Base-by-base conservation (phyloP, 192 early-diverging fungal genomes). In the Geranomyces michiganensis region DNA sequence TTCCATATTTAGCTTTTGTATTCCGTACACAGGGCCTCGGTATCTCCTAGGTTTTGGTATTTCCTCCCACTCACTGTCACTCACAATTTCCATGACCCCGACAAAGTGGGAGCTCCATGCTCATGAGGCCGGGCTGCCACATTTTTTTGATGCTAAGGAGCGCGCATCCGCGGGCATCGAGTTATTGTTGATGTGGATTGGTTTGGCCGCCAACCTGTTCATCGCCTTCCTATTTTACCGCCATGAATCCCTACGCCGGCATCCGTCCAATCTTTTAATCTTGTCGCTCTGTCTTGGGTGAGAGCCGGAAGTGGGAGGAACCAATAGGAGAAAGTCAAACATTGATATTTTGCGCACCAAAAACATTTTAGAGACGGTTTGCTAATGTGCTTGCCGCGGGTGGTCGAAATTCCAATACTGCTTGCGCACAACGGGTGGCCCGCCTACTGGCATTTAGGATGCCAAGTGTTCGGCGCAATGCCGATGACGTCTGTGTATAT, bases 241-340 rank as follows among this genome's bases (percentile, higher is more conserved):
- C 5, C 29, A 31, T 17, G 58, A 60, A 26, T 19, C 24, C 3
- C 58, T 60, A 17, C 58, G 58, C 7, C 19, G 58, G 5, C 58
- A 60, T 60, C 58, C 58, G 26, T 60, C 58, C 1, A 60, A 60
- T 32, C 30, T 60, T 3, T 29, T 60, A 7, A 60, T 60, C 17
- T 29, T 60, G 31, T n/a, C 26, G 6, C 31, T 60, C 10, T 60
- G 58, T 60, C 5, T 60, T 5, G 58, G 27, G 58, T n/a, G 19
- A 60, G 36, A 41, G 36, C 5, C 36, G 3, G 36, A 41, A 41
- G 36, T n/a, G n/a, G n/a, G n/a, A n/a, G n/a, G n/a, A n/a, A n/a
- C n/a, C n/a, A n/a, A n/a, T n/a, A n/a, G n/a, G n/a, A n/a, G n/a
- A n/a, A n/a, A n/a, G n/a, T n/a, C n/a, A 41, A 41, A 41, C 36